A percentile compares a stretch with the other conserved stretches of the same genome.
These are phyloP conservation scores for Castanea crenata DNA, from an alignment of 306 rosid genomes.

Conservation along the genomic window DNA sequence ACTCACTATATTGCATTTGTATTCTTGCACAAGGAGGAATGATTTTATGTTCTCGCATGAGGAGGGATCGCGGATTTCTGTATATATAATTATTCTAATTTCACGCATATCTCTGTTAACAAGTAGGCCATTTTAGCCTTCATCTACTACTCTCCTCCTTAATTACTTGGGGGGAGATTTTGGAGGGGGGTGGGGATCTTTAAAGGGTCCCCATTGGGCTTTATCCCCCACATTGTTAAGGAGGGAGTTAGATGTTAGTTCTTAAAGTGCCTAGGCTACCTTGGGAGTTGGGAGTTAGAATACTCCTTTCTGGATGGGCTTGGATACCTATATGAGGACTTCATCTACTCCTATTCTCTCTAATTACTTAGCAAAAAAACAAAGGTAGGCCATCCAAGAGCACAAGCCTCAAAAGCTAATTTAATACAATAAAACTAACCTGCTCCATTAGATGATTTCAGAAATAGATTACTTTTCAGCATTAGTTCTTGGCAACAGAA, in stretches of 20 bases:
- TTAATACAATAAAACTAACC: conserved; percentile 43
- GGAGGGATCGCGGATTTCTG: neutral
- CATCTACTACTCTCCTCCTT: too few species aligned
- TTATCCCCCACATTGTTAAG: too few species aligned
- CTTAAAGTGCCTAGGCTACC: too few species aligned
- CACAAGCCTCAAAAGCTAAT: conserved; percentile 5
- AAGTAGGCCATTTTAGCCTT: neutral
- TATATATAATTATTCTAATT: neutral
- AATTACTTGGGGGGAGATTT: too few species aligned
- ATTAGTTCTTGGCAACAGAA: conserved; percentile 23
- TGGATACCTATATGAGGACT: too few species aligned
- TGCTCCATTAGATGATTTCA: conserved; percentile 32
- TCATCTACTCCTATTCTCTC: too few species aligned
- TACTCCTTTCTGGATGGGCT: too few species aligned
- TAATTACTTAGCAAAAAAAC: too few species aligned
- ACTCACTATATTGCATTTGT: conserved; percentile 11
- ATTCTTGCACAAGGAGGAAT: neutral
- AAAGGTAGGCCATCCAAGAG: conserved; percentile 4
- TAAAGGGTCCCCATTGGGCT: too few species aligned
- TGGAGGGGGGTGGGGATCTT: too few species aligned
- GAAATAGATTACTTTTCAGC: conserved; percentile 6
- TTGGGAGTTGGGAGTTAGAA: too few species aligned
- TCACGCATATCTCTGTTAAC: neutral
- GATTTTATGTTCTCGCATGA: neutral
- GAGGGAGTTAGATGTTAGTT: too few species aligned